These are phyloP conservation scores for Didymella arachidicola DNA, from an alignment of 2,329 filamentous ascomycete species.

Conservation along the genomic window DNA sequence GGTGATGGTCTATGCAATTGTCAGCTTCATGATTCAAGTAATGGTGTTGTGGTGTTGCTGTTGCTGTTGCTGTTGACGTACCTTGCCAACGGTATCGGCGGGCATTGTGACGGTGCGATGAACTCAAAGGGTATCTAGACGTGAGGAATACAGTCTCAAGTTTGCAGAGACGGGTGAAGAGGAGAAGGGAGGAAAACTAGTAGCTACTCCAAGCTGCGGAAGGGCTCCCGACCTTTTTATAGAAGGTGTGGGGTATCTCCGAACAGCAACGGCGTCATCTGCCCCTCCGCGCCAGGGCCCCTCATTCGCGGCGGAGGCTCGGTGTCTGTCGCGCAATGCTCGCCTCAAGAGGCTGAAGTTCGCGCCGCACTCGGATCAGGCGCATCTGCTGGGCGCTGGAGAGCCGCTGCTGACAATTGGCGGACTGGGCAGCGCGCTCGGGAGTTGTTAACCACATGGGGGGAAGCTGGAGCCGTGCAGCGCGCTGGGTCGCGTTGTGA, in stretches of 20 bases:
- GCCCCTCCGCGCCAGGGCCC: slow-evolving; percentile 32
- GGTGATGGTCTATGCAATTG: slow-evolving; percentile 75
- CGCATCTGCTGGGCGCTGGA: slow-evolving; percentile 8
- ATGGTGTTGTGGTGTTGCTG: slow-evolving; percentile 7
- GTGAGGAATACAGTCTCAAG: slow-evolving; percentile 14
- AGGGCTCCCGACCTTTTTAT: slow-evolving; percentile 38
- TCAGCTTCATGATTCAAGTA: slow-evolving; percentile 11
- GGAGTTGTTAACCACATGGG: slow-evolving; percentile 34
- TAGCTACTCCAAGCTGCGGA: slow-evolving; percentile 24
- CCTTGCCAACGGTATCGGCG: slow-evolving; percentile 21
- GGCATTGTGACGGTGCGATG: slow-evolving; percentile 20
- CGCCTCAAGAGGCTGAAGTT: slow-evolving; percentile 39
- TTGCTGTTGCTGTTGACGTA: slow-evolving; percentile 12
- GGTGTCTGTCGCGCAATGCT: slow-evolving; percentile 30
- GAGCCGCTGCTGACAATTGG: slow-evolving; percentile 24
- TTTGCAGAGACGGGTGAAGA: slow-evolving; percentile 16
- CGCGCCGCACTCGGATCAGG: slow-evolving; percentile 25
- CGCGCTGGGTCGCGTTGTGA: slow-evolving; percentile 16
- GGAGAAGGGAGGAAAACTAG: slow-evolving; percentile 22
- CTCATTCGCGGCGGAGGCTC: slow-evolving; percentile 37
- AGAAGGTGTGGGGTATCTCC: slow-evolving; percentile 29
- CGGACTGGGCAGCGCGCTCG: slow-evolving; percentile 8
- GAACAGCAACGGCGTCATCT: slow-evolving; percentile 28
- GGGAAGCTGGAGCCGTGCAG: slow-evolving; percentile 17
- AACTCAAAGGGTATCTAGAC: slow-evolving; percentile 28